phyloP scores from a whole-genome alignment of 257 asterid species.

The Solanum pimpinellifolium region DNA sequence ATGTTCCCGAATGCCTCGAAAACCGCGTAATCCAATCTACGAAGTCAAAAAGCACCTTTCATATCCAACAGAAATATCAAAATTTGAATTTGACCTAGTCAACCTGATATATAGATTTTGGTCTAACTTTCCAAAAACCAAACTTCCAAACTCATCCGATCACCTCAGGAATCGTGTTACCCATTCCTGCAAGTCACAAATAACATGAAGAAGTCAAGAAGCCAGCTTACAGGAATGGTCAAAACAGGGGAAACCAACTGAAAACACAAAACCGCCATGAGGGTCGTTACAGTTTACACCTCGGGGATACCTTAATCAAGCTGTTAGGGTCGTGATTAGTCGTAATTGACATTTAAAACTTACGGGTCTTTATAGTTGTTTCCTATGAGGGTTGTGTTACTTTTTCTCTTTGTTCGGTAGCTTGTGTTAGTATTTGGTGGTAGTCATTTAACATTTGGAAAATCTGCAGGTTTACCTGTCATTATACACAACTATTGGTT shows the following conservation, averaged over 20 bases:
- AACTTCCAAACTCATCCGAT: background rate
- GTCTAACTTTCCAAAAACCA: background rate
- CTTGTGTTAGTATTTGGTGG: background rate
- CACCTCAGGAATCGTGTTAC: background rate
- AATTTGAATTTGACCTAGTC: background rate
- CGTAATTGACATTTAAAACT: background rate
- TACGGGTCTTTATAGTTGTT: background rate
- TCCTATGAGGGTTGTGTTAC: background rate
- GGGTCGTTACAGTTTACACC: background rate
- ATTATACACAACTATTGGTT: slow-evolving; percentile 61
- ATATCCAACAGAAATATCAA: background rate
- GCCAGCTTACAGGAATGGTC: background rate
- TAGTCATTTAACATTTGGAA: background rate
- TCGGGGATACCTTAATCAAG: background rate
- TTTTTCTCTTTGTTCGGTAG: background rate
- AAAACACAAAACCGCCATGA: background rate
- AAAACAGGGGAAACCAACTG: background rate
- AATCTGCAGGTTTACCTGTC: slow-evolving; percentile 75
- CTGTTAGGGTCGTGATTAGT: background rate
- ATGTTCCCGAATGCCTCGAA: background rate
- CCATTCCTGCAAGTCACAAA: background rate
- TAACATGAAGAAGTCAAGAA: background rate
- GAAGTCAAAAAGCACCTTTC: background rate
- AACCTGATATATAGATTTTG: background rate
- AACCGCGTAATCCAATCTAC: background rate